These are phyloP conservation scores for Aspergillus egyptiacus DNA, from an alignment of 495 filamentous ascomycete genomes.

Conservation along the genomic window DNA sequence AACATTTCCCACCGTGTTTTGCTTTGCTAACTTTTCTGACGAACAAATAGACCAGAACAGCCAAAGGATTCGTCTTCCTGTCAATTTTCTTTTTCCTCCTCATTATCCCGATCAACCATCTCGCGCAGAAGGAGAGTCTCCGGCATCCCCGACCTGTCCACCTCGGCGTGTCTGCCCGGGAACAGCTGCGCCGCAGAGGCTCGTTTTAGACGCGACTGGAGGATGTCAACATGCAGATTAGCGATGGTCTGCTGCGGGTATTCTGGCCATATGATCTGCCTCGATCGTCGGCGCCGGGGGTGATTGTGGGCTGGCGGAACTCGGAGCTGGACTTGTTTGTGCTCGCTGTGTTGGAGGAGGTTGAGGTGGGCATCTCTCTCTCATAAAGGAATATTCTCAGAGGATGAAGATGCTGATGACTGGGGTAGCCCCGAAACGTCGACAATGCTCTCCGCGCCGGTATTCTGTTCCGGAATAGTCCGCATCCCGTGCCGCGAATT, in stretches of 20 bases:
- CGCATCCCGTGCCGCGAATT: conserved; percentile 73
- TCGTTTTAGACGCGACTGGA: conserved; percentile 70
- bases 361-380: conserved; percentile 64
- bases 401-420: conserved; percentile 12
- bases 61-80: conserved; percentile 68
- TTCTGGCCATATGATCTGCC: conserved; percentile 93
- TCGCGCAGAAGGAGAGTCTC: conserved; percentile 60
- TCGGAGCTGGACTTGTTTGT: conserved; percentile 87
- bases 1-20: conserved; percentile 1
- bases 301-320: conserved; percentile 93
- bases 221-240: conserved; percentile 78
- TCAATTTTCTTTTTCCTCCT: conserved; percentile 73
- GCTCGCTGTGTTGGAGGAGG: conserved; percentile 79
- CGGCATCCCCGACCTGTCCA: conserved; percentile 81
- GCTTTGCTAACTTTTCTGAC: no score
- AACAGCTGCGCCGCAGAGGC: conserved; percentile 88
- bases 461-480: conserved; percentile 74
- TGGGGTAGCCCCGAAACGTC: conserved; percentile 59
- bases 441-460: conserved; percentile 82
- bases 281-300: conserved; percentile 64
- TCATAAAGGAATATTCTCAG: no score
- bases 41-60: conserved; percentile 52
- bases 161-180: conserved; percentile 85
- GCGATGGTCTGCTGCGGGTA: conserved; percentile 89
- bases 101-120: conserved; percentile 63